phyloP scores from a whole-genome alignment of 2,329 filamentous ascomycete genomes.

The Botrytis deweyae region DNA sequence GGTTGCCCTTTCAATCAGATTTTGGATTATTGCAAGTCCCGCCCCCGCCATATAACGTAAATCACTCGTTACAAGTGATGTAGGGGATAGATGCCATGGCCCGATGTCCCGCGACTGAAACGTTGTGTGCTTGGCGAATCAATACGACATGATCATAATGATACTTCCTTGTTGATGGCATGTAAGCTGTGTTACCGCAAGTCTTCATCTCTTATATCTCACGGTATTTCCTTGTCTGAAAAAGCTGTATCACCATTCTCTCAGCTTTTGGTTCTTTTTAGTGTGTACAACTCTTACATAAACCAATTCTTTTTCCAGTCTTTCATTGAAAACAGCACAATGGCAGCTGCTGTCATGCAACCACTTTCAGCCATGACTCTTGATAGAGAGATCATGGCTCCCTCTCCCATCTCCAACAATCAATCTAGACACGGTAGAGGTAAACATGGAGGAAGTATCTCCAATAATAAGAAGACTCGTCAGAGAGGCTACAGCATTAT shows the following conservation, averaged over 20 bases:
- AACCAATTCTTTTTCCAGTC: neutral
- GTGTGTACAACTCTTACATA: neutral
- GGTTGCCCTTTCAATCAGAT: neutral
- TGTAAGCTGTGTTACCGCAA: neutral
- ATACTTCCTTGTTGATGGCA: neutral
- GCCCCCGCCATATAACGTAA: constrained; percentile 6
- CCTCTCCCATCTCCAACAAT: constrained; percentile 37
- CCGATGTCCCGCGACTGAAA: neutral
- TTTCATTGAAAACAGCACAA: constrained; percentile 25
- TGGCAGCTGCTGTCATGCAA: constrained; percentile 37
- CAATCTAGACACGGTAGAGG: constrained; percentile 38
- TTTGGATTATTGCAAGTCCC: neutral
- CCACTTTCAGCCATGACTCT: constrained; percentile 34
- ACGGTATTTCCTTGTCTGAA: neutral
- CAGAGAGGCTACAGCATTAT: constrained; percentile 45
- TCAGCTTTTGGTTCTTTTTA: neutral
- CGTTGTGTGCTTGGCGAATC: constrained; percentile 2
- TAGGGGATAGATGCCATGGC: neutral
- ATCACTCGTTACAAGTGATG: neutral
- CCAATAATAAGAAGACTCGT: constrained; percentile 39
- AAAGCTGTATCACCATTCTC: neutral
- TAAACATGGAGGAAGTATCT: constrained; percentile 37
- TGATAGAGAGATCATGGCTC: constrained; percentile 38
- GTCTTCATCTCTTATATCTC: neutral
- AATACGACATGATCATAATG: neutral